phyloP scores from a whole-genome alignment of 176 grass and related monocot genomes.

The Coix lacrymajobi region DNA sequence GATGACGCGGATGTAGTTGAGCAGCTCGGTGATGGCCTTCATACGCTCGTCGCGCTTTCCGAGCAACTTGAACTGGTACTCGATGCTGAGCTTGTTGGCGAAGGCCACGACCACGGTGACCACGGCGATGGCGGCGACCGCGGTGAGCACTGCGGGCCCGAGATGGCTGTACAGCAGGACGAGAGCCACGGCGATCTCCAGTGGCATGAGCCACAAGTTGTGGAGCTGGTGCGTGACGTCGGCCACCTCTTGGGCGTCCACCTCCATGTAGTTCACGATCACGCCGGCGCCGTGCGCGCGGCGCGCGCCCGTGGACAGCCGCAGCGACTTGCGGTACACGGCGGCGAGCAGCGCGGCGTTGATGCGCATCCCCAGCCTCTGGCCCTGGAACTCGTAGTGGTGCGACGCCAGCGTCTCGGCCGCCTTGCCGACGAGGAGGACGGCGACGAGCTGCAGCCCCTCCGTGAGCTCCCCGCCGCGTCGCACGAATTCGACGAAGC shows the following conservation, averaged over 20 bases:
- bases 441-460: constrained; percentile 35
- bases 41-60: constrained; percentile 63
- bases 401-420: constrained; percentile 55
- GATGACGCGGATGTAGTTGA: constrained; percentile 64
- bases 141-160: constrained; percentile 44
- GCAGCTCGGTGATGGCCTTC: constrained; percentile 72
- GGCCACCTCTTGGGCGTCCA: constrained; percentile 62
- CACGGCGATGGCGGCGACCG: constrained; percentile 33
- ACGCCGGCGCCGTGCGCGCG: constrained; percentile 50
- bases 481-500: constrained; percentile 52
- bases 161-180: constrained; percentile 45
- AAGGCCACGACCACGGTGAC: constrained; percentile 43
- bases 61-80: constrained; percentile 61
- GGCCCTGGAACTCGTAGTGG: constrained; percentile 74
- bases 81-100: constrained; percentile 44
- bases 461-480: background rate
- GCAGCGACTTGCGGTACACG: constrained; percentile 69
- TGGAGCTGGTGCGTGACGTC: constrained; percentile 57
- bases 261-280: constrained; percentile 77
- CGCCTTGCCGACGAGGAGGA: constrained; percentile 46
- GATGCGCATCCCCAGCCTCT: constrained; percentile 62
- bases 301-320: constrained; percentile 53
- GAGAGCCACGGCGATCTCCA: constrained; percentile 56
- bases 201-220: constrained; percentile 69
- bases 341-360: constrained; percentile 46